Conservation (phyloP, 1,284 basidiomycete genomes). For the Lignosus rhinocerotis region DNA sequence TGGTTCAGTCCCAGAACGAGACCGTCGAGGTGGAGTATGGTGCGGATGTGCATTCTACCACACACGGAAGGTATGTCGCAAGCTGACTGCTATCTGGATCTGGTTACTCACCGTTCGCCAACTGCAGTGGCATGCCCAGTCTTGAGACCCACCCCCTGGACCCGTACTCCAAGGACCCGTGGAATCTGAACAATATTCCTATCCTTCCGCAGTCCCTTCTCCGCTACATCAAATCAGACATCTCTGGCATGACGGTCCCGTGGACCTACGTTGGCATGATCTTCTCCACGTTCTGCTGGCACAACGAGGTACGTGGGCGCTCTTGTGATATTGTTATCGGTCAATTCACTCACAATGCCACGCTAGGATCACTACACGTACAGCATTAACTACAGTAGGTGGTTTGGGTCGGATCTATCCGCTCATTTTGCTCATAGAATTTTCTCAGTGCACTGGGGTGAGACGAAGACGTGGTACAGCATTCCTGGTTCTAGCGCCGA, state of each 20-base stretch:
- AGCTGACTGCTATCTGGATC: neutral
- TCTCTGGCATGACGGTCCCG: constrained; percentile 99
- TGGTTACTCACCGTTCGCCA: constrained; percentile 11
- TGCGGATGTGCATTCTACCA: constrained; percentile 97
- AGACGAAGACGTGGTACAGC: constrained; percentile 99
- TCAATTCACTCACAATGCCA: constrained; percentile 12
- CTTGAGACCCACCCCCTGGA: constrained; percentile 90
- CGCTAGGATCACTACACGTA: constrained; percentile 95
- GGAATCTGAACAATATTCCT: constrained; percentile 98
- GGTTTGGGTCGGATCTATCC: neutral
- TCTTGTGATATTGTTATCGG: neutral
- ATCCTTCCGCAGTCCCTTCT: constrained; percentile 86
- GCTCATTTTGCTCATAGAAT: constrained; percentile 10
- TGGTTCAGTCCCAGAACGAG: constrained; percentile 87
- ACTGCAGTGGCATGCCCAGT: constrained; percentile 86
- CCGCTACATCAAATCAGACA: constrained; percentile 96
- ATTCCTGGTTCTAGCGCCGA: constrained; percentile 93
- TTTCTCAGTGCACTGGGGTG: constrained; percentile 93
- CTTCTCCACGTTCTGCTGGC: constrained; percentile 99
- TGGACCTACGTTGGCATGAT: constrained; percentile 99
- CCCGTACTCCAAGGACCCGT: constrained; percentile 87
- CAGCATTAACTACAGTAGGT: constrained; percentile 90
- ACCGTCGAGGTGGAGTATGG: constrained; percentile 99
- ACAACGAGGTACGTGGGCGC: constrained; percentile 79
- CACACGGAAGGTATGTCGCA: constrained; percentile 83